Percentiles rank a stretch among this genome's conserved stretches.
Evolutionary conservation across 441 rosid genomes (phyloP).

Genomic region (Macaranga tanarius): DNA sequence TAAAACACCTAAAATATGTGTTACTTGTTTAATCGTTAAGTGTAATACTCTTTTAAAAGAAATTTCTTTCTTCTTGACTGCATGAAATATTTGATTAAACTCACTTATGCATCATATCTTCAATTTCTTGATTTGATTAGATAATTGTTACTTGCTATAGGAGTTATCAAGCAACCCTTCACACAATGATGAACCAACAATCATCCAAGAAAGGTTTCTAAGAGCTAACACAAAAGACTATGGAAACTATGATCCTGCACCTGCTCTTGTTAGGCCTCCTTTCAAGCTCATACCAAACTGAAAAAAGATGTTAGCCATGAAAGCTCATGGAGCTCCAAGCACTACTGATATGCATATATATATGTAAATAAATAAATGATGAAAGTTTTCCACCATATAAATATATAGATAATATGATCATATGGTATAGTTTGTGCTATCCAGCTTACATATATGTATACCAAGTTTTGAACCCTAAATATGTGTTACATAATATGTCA

Average conservation of each 20-base stretch:
- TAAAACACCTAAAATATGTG: no score
- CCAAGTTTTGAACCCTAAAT: constrained; percentile 23
- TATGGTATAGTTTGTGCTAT: not conserved
- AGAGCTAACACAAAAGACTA: constrained; percentile 64
- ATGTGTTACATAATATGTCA: not conserved
- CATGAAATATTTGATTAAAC: no score
- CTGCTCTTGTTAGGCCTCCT: constrained; percentile 81
- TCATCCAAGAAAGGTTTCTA: constrained; percentile 65
- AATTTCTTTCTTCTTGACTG: no score
- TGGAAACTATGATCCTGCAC: constrained; percentile 66
- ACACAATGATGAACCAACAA: constrained; percentile 18
- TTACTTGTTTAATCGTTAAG: no score
- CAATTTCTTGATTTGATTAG: not conserved
- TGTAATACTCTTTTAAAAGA: no score
- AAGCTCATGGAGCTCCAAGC: not conserved
- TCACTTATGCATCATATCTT: no score
- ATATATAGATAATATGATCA: not conserved
- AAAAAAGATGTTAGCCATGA: constrained; percentile 5
- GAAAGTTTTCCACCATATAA: not conserved
- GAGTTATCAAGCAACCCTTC: constrained; percentile 17
- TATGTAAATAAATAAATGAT: not conserved
- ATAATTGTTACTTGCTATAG: constrained; percentile 1
- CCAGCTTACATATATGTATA: constrained; percentile 6
- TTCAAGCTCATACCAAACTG: constrained; percentile 95
- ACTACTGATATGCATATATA: not conserved